Base-by-base conservation (phyloP, 371 early-diverging fungal genomes). In the Amoeboaphelidium protococcarum region DNA sequence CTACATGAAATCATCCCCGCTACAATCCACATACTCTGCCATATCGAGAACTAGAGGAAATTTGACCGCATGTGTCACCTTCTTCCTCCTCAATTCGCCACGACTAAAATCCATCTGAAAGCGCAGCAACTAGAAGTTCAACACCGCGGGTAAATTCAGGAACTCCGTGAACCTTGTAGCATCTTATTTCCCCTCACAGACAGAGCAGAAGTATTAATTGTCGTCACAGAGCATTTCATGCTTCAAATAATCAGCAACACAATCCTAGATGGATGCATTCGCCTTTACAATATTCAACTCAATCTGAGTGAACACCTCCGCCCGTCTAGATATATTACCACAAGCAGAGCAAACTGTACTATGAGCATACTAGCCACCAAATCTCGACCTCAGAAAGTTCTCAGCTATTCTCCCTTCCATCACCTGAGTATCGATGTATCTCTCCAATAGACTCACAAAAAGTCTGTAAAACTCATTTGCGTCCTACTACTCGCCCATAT, bases 381-480 rank as follows among this genome's bases (percentile, higher is more conserved):
- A 31, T 31, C 6, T 6, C 6, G 6, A 6, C 16, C 10, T 16
- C 16, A 31, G 16, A 16, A 31, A 31, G 37, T 31, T 31, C 16
- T 16, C 16, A 6, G 37, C 16, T n/a, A n/a, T n/a, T n/a, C n/a
- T n/a, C n/a, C n/a, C n/a, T n/a, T n/a, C n/a, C n/a, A n/a, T n/a
- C n/a, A n/a, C n/a, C n/a, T n/a, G n/a, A n/a, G n/a, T n/a, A n/a
- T n/a, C n/a, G n/a, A 31, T 10, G 16, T 31, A 31, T 31, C 37
- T 31, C 43, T 41, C 44, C 27, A 42, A 2, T 21, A 52, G 26
- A 45, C 22, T 20, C 24, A 40, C 25, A 4, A 44, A 40, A 12
- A 52, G 42, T 45, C 21, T 12, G 3, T 13, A 51, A 21, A 56
- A 67, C 66, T 67, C 67, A 53, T 67, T 66, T 3, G 67, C 67